Percentiles rank a stretch among this genome's conserved stretches.
Evolutionary conservation across 2,329 filamentous ascomycete genomes (phyloP).

Genomic region (Penicillium sp.): DNA sequence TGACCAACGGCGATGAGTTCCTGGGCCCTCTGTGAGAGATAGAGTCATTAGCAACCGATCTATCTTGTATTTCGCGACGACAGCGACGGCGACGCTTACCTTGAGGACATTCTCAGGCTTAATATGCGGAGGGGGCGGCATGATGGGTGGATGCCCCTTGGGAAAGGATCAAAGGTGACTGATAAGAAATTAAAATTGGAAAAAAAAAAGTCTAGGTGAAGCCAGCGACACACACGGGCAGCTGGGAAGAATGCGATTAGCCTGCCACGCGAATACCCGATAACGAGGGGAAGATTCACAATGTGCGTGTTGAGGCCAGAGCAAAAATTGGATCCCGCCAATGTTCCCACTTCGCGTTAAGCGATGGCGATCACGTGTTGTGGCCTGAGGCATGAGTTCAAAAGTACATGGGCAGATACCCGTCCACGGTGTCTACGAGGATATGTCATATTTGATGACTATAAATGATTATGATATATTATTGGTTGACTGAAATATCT

Average conservation of each 20-base stretch:
- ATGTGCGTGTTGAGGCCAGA: constrained; percentile 34
- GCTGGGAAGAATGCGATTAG: constrained; percentile 30
- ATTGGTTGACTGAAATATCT: neutral
- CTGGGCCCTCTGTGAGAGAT: constrained; percentile 68
- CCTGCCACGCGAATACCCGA: constrained; percentile 40
- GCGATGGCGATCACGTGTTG: constrained; percentile 36
- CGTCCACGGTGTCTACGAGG: too few species aligned
- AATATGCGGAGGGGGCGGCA: constrained; percentile 95
- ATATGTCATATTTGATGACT: neutral
- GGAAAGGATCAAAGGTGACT: constrained; percentile 18
- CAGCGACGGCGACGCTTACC: constrained; percentile 40
- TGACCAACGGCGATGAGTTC: constrained; percentile 98
- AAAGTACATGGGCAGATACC: too few species aligned
- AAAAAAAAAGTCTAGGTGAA: constrained; percentile 4
- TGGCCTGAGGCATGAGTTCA: constrained; percentile 7
- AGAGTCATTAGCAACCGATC: constrained; percentile 19
- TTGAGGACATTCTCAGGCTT: constrained; percentile 99
- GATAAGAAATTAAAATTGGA: constrained; percentile 9
- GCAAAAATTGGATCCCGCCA: constrained; percentile 33
- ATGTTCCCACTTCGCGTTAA: constrained; percentile 39
- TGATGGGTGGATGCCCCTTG: constrained; percentile 49
- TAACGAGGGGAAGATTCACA: constrained; percentile 31
- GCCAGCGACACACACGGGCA: constrained; percentile 32
- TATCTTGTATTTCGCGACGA: constrained; percentile 16
- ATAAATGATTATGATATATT: neutral